These are phyloP conservation scores for Isatis tinctoria DNA, from an alignment of 345 rosid genomes.

Conservation along the genomic window DNA sequence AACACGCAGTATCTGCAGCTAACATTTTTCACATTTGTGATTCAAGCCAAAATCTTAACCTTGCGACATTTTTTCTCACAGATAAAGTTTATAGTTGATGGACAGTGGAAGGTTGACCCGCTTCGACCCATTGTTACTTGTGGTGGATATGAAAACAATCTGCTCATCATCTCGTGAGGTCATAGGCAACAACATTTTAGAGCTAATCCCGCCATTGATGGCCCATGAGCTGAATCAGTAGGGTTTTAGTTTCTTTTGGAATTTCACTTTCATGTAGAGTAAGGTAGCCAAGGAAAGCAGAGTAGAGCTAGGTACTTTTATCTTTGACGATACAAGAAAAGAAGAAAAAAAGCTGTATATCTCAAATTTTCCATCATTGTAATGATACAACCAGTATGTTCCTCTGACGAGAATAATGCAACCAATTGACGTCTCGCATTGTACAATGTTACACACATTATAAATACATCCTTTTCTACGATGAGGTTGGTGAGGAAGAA, in stretches of 20 bases:
- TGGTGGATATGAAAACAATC: slow-evolving; percentile 70
- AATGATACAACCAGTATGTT: background rate
- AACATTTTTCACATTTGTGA: background rate
- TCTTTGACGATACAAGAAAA: background rate
- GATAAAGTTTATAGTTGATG: slow-evolving; percentile 94
- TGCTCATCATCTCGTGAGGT: slow-evolving; percentile 53
- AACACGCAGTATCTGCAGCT: background rate
- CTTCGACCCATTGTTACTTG: slow-evolving; percentile 68
- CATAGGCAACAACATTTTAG: background rate
- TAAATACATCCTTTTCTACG: background rate
- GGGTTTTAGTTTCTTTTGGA: slow-evolving; percentile 7
- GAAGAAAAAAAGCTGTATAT: slow-evolving; percentile 17
- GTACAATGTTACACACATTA: slow-evolving; percentile 17
- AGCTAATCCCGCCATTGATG: slow-evolving; percentile 2
- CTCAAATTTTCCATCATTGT: slow-evolving; percentile 12
- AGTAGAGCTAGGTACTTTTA: slow-evolving; percentile 8
- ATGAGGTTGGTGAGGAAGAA: background rate
- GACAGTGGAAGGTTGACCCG: slow-evolving; percentile 91
- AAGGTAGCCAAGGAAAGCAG: slow-evolving; percentile 18
- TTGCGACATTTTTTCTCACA: slow-evolving; percentile 30
- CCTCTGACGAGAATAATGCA: slow-evolving; percentile 7
- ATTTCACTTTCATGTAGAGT: slow-evolving; percentile 18
- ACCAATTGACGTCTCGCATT: background rate
- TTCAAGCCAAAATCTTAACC: background rate
- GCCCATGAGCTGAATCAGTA: slow-evolving; percentile 17